These are phyloP conservation scores for Byssoonygena ceratinophila DNA, from an alignment of 2,329 filamentous ascomycete species.

Conservation along the genomic window DNA sequence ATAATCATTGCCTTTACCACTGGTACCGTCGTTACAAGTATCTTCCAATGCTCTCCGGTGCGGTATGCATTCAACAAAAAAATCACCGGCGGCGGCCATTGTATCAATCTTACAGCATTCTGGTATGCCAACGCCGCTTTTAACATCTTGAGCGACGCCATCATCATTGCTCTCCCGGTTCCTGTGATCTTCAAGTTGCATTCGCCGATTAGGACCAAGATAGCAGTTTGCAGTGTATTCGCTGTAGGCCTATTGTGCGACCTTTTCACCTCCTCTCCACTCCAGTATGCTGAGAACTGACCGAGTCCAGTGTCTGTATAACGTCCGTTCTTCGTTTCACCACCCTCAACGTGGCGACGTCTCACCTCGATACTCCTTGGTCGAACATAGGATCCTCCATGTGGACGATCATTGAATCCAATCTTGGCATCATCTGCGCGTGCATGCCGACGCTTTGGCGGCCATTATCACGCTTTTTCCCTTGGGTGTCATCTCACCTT, in stretches of 20 bases:
- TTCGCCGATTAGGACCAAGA: slow-evolving; percentile 40
- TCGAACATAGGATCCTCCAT: slow-evolving; percentile 26
- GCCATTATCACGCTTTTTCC: slow-evolving; percentile 21
- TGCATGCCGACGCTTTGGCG: slow-evolving; percentile 31
- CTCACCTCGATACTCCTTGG: slow-evolving; percentile 19
- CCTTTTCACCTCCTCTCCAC: slow-evolving; percentile 7
- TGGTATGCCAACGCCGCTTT: slow-evolving; percentile 42
- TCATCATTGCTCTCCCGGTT: slow-evolving; percentile 29
- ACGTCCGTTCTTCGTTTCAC: slow-evolving; percentile 28
- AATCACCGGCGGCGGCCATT: slow-evolving; percentile 26
- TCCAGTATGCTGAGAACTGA: not conserved
- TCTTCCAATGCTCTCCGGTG: slow-evolving; percentile 45
- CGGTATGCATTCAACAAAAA: slow-evolving; percentile 39
- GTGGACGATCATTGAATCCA: slow-evolving; percentile 31
- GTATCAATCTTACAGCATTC: slow-evolving; percentile 39
- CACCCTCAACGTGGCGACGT: slow-evolving; percentile 24
- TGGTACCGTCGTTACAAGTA: slow-evolving; percentile 37
- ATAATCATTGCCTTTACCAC: slow-evolving; percentile 39
- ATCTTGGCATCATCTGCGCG: slow-evolving; percentile 30
- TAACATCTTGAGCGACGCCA: slow-evolving; percentile 29
- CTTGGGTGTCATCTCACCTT: slow-evolving; percentile 10
- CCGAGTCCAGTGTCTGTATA: slow-evolving; percentile 21
- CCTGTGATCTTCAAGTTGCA: slow-evolving; percentile 26
- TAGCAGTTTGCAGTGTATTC: slow-evolving; percentile 33
- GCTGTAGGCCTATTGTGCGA: slow-evolving; percentile 29